A percentile compares a stretch with the other conserved stretches of the same genome.
phyloP scores from a whole-genome alignment of 768 basidiomycete genomes.

The Collybiopsis confluens region DNA sequence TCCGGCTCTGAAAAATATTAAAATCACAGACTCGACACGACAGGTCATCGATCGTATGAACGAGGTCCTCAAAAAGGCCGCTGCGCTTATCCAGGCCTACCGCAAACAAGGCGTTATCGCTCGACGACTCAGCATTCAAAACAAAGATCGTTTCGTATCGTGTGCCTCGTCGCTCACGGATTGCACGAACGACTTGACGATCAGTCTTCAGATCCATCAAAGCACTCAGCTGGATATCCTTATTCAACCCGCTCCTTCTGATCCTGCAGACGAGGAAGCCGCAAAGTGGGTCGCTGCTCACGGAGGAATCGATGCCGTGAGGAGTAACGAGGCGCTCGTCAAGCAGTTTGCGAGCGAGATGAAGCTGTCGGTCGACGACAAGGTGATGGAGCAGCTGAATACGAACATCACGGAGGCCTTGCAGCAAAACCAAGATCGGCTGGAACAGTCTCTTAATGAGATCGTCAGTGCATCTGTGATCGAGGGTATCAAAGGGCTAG shows the following conservation, averaged over 20 bases:
- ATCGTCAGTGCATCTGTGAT: constrained; percentile 30
- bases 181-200: constrained; percentile 32
- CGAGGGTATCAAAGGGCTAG: constrained; percentile 33
- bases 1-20: constrained; percentile 26
- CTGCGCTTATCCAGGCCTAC: constrained; percentile 34
- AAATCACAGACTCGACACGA: constrained; percentile 28
- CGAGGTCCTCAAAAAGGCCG: constrained; percentile 31
- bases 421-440: constrained; percentile 23
- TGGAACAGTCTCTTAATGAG: constrained; percentile 27
- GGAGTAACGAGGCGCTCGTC: constrained; percentile 30
- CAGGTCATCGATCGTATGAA: constrained; percentile 35
- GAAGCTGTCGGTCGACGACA: constrained; percentile 32
- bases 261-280: constrained; percentile 32
- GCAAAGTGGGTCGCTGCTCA: constrained; percentile 29
- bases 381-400: constrained; percentile 36
- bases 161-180: constrained; percentile 27
- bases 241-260: constrained; percentile 31
- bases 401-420: constrained; percentile 29
- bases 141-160: constrained; percentile 31
- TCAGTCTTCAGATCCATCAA: constrained; percentile 40
- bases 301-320: constrained; percentile 31
- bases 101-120: constrained; percentile 31
- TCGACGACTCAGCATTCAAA: constrained; percentile 31
- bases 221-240: constrained; percentile 31
- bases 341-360: constrained; percentile 33